These are phyloP conservation scores for Aleurites moluccanus DNA, from an alignment of 441 rosid genomes.

Conservation along the genomic window DNA sequence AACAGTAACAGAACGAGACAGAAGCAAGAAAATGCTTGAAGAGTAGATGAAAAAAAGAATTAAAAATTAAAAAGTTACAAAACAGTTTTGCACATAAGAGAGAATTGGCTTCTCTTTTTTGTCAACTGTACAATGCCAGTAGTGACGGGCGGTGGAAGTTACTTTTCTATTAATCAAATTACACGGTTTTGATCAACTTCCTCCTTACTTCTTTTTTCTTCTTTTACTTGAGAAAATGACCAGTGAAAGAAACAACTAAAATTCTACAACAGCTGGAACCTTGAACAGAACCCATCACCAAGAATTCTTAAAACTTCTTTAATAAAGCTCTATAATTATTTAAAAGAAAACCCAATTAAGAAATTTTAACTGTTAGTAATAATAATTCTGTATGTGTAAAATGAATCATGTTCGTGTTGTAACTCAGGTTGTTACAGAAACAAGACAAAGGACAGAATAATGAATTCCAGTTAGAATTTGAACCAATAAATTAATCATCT, in stretches of 20 bases:
- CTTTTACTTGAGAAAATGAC: slow-evolving; percentile 25
- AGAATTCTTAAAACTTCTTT: slow-evolving; percentile 11
- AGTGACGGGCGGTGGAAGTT: slow-evolving; percentile 27
- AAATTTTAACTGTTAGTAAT: not conserved
- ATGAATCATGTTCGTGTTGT: not conserved
- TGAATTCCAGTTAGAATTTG: slow-evolving; percentile 43
- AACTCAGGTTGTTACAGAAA: slow-evolving; percentile 14
- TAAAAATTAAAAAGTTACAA: too few relatives aligned
- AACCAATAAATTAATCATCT: slow-evolving; percentile 20
- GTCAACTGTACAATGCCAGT: slow-evolving; percentile 28
- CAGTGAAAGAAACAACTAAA: slow-evolving; percentile 12
- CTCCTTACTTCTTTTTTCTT: slow-evolving; percentile 2
- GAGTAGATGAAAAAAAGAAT: not conserved
- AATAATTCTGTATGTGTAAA: not conserved
- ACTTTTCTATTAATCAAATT: slow-evolving; percentile 36
- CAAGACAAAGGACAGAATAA: slow-evolving; percentile 34
- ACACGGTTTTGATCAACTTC: not conserved
- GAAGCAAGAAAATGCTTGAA: slow-evolving; percentile 18
- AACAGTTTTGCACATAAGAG: too few relatives aligned
- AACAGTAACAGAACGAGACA: slow-evolving; percentile 16
- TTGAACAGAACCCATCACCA: slow-evolving; percentile 26
- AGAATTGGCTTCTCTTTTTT: slow-evolving; percentile 2
- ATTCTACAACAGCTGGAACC: slow-evolving; percentile 18
- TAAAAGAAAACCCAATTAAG: not conserved
- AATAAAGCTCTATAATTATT: not conserved